Evolutionary conservation across 495 filamentous ascomycete genomes (phyloP).

Genomic region (Lepidopterella palustris): DNA sequence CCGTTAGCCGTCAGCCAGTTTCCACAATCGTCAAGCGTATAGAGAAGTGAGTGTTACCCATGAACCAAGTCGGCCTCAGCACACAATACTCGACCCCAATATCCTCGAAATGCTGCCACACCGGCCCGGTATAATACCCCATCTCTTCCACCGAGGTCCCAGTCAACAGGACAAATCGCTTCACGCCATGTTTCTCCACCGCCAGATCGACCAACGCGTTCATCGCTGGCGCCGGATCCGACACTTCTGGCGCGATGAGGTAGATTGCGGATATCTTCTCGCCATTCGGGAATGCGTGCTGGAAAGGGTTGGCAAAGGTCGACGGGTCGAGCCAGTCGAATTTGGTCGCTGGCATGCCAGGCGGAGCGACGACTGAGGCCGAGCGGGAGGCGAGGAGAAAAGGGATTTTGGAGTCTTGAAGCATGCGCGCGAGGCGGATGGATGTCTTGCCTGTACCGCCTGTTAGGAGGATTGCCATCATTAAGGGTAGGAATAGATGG

Average conservation of each 20-base stretch:
- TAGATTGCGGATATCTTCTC: neutral
- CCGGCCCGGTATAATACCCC: slow-evolving; percentile 31
- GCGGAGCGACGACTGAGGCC: neutral
- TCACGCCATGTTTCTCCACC: neutral
- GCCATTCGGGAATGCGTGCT: neutral
- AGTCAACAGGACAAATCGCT: neutral
- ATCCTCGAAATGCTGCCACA: slow-evolving; percentile 37
- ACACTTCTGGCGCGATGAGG: neutral
- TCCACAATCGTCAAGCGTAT: slow-evolving; percentile 15
- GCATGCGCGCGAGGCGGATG: slow-evolving; percentile 38
- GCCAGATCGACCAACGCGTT: neutral
- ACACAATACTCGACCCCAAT: slow-evolving; percentile 42
- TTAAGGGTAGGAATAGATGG: too few relatives aligned
- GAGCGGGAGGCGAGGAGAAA: slow-evolving; percentile 32
- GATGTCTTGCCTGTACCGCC: slow-evolving; percentile 48
- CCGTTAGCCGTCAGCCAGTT: neutral
- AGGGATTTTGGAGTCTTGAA: slow-evolving; percentile 29
- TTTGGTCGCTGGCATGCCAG: neutral
- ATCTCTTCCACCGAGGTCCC: neutral
- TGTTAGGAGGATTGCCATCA: slow-evolving; percentile 40
- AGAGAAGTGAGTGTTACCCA: too few relatives aligned
- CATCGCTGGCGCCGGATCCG: neutral
- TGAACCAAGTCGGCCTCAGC: slow-evolving; percentile 44
- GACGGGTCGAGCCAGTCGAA: neutral
- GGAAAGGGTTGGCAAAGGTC: neutral